These are phyloP conservation scores for Peribolospora kevripleyi DNA, from an alignment of 768 basidiomycete species.

Conservation along the genomic window DNA sequence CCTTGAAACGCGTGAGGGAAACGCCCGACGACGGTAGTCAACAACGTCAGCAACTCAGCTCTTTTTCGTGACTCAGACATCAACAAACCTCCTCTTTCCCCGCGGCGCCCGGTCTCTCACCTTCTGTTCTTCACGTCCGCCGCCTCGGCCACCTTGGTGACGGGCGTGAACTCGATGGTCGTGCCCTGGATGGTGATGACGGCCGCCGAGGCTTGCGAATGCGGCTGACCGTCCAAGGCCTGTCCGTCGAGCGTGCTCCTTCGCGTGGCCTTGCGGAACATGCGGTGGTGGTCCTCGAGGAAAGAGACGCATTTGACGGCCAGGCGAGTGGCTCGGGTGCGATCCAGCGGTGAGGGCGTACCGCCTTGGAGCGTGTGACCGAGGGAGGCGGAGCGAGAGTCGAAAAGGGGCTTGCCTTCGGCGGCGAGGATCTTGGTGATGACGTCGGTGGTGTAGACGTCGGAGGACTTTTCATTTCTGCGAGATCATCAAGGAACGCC, in stretches of 20 bases:
- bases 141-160: conserved; percentile 55
- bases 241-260: neutral
- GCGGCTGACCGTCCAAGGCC: neutral
- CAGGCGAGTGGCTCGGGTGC: conserved; percentile 67
- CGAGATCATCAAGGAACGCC: no score
- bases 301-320: conserved; percentile 83
- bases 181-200: conserved; percentile 79
- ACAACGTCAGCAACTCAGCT: no score
- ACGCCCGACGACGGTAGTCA: no score
- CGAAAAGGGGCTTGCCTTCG: conserved; percentile 76
- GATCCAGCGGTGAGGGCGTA: conserved; percentile 81
- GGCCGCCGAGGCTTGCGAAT: conserved; percentile 28
- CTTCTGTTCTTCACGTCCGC: conserved; percentile 79
- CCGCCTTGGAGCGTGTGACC: conserved; percentile 95
- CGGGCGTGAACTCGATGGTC: conserved; percentile 54
- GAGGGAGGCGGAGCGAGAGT: conserved; percentile 80
- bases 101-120: conserved; percentile 20
- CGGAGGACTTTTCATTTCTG: conserved; percentile 67
- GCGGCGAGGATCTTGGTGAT: conserved; percentile 85
- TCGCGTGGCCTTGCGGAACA: conserved; percentile 25
- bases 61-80: no score
- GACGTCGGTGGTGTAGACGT: conserved; percentile 71
- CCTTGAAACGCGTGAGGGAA: no score
- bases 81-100: no score
- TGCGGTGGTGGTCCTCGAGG: conserved; percentile 46